Evolutionary conservation across 108 stramenopile species (phyloP).

Genomic region (Craspedostauros australis): DNA sequence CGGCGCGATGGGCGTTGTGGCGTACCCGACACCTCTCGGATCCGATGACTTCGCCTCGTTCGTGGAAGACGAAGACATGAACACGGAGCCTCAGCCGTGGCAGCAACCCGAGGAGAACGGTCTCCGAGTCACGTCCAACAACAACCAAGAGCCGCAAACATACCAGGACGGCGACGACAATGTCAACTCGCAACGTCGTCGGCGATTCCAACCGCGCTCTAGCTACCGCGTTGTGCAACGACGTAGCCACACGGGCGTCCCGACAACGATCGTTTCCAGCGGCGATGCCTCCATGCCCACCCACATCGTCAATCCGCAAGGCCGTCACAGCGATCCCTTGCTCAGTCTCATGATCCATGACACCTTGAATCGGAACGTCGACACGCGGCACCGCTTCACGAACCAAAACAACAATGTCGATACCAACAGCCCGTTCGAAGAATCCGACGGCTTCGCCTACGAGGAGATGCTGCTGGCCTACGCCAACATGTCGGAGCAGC

Average conservation of each 20-base stretch:
- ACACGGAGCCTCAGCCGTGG: background rate
- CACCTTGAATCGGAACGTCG: background rate
- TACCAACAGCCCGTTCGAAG: background rate
- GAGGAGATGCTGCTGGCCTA: constrained; percentile 50
- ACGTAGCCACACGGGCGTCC: background rate
- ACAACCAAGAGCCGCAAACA: constrained; percentile 1
- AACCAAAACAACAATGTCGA: background rate
- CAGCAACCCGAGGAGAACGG: background rate
- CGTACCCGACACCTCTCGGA: background rate
- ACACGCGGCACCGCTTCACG: background rate
- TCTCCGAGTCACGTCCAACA: too few relatives aligned
- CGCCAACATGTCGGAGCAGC: constrained; percentile 65
- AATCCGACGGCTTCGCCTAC: constrained; percentile 13
- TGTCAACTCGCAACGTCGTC: background rate
- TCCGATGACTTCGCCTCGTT: background rate
- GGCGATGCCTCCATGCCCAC: constrained; percentile 3
- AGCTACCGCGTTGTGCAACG: constrained; percentile 8
- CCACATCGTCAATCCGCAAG: background rate
- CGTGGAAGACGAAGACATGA: background rate
- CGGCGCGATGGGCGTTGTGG: constrained; percentile 6
- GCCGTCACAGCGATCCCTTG: constrained; percentile 4
- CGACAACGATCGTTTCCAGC: constrained; percentile 6
- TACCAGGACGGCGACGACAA: background rate
- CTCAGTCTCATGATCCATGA: constrained; percentile 10
- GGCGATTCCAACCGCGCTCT: constrained; percentile 2